Percentiles rank a stretch among this genome's conserved stretches.
These are phyloP conservation scores for Hypericum androsaemum DNA, from an alignment of 345 rosid species.

Conservation along the genomic window DNA sequence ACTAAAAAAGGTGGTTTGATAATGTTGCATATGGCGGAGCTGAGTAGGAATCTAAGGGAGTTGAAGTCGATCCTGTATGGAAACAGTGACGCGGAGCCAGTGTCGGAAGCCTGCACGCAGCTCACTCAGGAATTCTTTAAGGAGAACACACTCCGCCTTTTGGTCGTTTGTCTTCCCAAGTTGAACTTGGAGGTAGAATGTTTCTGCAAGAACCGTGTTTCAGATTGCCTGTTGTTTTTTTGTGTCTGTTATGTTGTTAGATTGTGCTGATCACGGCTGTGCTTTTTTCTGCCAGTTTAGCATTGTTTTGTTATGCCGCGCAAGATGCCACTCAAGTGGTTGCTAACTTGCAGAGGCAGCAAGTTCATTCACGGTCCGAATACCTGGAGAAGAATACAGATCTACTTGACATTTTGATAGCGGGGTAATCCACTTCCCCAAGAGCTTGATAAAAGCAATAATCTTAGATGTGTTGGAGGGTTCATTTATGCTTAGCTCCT, in stretches of 20 bases:
- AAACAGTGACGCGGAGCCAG: slow-evolving; percentile 91
- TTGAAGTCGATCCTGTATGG: slow-evolving; percentile 86
- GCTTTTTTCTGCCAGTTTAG: neutral
- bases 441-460: neutral
- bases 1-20: neutral
- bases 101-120: slow-evolving; percentile 81
- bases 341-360: slow-evolving; percentile 95
- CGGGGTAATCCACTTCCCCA: slow-evolving; percentile 44
- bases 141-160: slow-evolving; percentile 66
- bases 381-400: slow-evolving; percentile 76
- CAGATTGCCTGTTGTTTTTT: too few relatives aligned
- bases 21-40: slow-evolving; percentile 59
- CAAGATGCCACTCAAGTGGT: slow-evolving; percentile 96
- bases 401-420: slow-evolving; percentile 67
- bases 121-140: slow-evolving; percentile 89
- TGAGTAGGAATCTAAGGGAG: slow-evolving; percentile 67
- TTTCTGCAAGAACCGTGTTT: too few relatives aligned
- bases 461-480: neutral
- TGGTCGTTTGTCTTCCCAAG: slow-evolving; percentile 70
- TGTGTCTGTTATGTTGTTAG: too few relatives aligned
- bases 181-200: slow-evolving; percentile 76
- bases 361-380: slow-evolving; percentile 79
- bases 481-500: neutral
- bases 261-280: too few relatives aligned
- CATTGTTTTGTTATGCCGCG: neutral